phyloP scores from a whole-genome alignment of 106 monocot species.

The Apostasia shenzhenica region DNA sequence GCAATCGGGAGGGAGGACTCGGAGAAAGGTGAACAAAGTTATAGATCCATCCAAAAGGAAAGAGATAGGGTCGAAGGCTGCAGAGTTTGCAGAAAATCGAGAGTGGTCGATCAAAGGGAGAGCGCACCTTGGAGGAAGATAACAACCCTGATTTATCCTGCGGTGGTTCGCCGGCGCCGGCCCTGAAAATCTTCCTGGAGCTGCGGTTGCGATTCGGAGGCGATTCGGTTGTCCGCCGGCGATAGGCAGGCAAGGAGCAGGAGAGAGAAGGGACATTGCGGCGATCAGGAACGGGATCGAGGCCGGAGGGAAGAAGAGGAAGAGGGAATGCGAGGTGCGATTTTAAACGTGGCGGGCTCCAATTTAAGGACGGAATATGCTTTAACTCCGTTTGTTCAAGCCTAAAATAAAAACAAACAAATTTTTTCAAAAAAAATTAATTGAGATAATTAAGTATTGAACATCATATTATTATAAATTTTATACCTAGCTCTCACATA shows the following conservation, averaged over 20 bases:
- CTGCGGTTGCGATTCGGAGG: not conserved
- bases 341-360: no score
- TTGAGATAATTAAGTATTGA: no score
- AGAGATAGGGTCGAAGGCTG: not conserved
- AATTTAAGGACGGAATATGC: no score
- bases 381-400: no score
- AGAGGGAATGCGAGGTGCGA: no score
- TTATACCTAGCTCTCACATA: no score
- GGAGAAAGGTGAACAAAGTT: not conserved
- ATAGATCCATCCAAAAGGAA: conserved; percentile 4
- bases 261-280: not conserved
- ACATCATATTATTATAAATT: no score
- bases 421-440: no score
- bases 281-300: no score
- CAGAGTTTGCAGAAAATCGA: not conserved
- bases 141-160: not conserved
- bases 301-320: not conserved
- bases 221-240: not conserved
- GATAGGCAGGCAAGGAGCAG: not conserved
- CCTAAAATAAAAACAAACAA: no score
- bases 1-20: conserved; percentile 12
- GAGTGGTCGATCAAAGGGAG: not conserved
- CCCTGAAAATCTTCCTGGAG: not conserved
- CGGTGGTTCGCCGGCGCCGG: not conserved
- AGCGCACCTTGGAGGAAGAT: not conserved